These are phyloP conservation scores for Handroanthus guayacan DNA, from an alignment of 257 asterid genomes.

Conservation along the genomic window DNA sequence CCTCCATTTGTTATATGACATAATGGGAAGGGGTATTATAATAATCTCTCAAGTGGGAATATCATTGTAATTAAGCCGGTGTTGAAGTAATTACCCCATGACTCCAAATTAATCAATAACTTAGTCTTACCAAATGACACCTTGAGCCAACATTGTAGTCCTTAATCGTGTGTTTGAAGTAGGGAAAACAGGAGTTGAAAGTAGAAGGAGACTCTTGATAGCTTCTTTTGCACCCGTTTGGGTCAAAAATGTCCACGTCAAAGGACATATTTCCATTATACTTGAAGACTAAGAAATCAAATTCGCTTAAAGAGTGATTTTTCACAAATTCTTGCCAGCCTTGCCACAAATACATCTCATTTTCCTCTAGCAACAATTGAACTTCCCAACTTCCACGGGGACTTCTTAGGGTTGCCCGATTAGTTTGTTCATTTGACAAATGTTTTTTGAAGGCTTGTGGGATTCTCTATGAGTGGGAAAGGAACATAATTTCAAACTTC, in stretches of 20 bases:
- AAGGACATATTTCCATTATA: conserved; percentile 44
- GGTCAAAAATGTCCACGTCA: conserved; percentile 37
- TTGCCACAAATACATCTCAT: not conserved
- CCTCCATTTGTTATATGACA: too few relatives aligned
- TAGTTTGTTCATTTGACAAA: conserved; percentile 2
- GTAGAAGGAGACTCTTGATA: not conserved
- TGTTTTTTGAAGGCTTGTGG: conserved; percentile 35
- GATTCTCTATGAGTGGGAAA: conserved; percentile 30
- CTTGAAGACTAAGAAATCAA: conserved; percentile 35
- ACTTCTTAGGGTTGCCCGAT: conserved; percentile 9
- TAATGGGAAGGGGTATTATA: too few relatives aligned
- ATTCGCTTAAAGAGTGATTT: conserved; percentile 25
- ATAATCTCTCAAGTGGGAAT: too few relatives aligned
- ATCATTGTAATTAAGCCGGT: too few relatives aligned
- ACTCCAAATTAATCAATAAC: too few relatives aligned
- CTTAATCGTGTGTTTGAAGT: conserved; percentile 32
- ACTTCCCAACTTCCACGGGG: conserved; percentile 33
- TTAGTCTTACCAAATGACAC: conserved; percentile 33
- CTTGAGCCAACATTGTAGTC: conserved; percentile 16
- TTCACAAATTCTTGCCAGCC: conserved; percentile 40
- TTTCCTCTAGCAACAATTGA: not conserved
- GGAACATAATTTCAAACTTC: not conserved
- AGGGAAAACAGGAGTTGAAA: conserved; percentile 29
- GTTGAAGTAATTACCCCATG: too few relatives aligned
- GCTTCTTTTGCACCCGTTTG: not conserved